Percentiles rank a stretch among this genome's conserved stretches.
phyloP scores from a whole-genome alignment of 108 stramenopile genomes.

The Cyclotella cryptica region DNA sequence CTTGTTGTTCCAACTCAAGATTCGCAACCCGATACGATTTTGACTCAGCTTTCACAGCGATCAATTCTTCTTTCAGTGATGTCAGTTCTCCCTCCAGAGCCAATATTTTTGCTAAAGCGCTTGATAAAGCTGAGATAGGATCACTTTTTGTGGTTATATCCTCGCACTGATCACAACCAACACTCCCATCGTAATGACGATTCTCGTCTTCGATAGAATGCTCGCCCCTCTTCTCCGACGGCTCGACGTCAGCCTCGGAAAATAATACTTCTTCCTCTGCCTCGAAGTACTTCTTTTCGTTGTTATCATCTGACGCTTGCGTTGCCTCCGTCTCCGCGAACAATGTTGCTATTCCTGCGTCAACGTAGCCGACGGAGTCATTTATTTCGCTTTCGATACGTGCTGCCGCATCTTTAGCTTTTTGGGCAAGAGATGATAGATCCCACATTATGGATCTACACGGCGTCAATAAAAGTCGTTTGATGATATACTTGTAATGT shows the following conservation, averaged over 20 bases:
- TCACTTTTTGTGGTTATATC: neutral
- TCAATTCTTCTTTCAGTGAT: slow-evolving; percentile 1
- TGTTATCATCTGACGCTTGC: neutral
- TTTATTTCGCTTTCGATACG: slow-evolving; percentile 42
- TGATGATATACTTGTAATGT: too few species aligned
- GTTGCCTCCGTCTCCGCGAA: neutral
- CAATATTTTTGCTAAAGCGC: neutral
- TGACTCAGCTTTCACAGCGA: neutral
- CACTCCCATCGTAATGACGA: neutral
- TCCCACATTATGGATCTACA: slow-evolving; percentile 35
- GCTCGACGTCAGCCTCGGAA: neutral
- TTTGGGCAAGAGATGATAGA: slow-evolving; percentile 39
- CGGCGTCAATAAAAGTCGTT: neutral
- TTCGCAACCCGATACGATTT: neutral
- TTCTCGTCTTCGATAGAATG: neutral
- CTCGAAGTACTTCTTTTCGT: slow-evolving; percentile 2
- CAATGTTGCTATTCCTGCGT: slow-evolving; percentile 1
- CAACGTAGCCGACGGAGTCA: slow-evolving; percentile 20
- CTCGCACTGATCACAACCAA: slow-evolving; percentile 8
- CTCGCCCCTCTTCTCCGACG: neutral
- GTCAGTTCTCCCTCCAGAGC: slow-evolving; percentile 6
- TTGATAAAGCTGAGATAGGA: neutral
- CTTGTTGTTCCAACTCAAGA: slow-evolving; percentile 13
- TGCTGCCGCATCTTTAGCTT: slow-evolving; percentile 50
- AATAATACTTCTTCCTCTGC: too few species aligned